Conservation (phyloP, 2,329 filamentous ascomycete genomes). For the Ascomycota sp. region DNA sequence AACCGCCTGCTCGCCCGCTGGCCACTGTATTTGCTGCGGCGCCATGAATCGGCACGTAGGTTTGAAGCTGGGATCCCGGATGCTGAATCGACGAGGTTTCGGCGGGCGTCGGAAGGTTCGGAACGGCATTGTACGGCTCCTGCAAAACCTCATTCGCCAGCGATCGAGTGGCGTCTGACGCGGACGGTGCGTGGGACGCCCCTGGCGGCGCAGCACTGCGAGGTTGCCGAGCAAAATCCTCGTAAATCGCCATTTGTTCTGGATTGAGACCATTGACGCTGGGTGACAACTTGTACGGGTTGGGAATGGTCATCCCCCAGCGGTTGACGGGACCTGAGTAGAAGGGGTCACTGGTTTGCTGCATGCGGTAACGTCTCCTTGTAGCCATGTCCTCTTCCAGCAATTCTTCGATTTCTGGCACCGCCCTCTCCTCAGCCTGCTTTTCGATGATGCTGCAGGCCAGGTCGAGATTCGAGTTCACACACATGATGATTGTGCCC, state of each 20-base stretch:
- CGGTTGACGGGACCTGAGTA: conserved; percentile 61
- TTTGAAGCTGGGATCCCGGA: conserved; percentile 27
- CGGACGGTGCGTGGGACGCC: conserved; percentile 30
- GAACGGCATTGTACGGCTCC: conserved; percentile 35
- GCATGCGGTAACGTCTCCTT: conserved; percentile 51
- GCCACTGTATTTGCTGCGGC: conserved; percentile 13
- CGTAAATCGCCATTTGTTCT: conserved; percentile 87
- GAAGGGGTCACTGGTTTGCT: conserved; percentile 64
- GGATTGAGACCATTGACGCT: conserved; percentile 50
- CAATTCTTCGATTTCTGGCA: conserved; percentile 87
- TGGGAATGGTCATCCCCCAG: conserved; percentile 84
- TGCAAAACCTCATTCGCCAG: conserved; percentile 41
- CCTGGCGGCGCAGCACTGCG: conserved; percentile 35
- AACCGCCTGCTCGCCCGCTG: conserved; percentile 27
- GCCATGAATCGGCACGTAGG: conserved; percentile 31
- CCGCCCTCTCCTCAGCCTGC: conserved; percentile 76
- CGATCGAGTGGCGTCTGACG: conserved; percentile 37
- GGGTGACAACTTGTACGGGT: conserved; percentile 72
- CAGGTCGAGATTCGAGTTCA: conserved; percentile 88
- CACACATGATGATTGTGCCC: conserved; percentile 91
- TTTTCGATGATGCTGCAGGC: conserved; percentile 89
- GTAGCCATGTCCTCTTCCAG: conserved; percentile 61
- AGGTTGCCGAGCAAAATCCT: conserved; percentile 78
- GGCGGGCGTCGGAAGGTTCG: conserved; percentile 32
- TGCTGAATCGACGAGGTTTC: conserved; percentile 35